Conservation (phyloP, 441 rosid species). For the Populus hybrid region DNA sequence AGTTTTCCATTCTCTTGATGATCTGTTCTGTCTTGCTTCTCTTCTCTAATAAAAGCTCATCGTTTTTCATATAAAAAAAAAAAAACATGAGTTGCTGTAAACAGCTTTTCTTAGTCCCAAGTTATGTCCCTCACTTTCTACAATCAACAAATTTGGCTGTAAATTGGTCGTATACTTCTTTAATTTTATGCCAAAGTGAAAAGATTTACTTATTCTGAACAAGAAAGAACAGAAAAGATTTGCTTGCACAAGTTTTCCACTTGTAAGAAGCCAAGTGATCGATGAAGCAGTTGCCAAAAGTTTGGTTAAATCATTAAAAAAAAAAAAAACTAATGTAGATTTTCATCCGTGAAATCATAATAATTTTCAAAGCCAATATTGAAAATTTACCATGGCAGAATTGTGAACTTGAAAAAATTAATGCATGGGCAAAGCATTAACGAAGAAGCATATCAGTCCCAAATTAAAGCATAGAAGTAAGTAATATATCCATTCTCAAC, state of each 20-base stretch:
- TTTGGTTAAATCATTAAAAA: background rate
- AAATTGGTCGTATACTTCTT: background rate
- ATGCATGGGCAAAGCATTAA: conserved; percentile 20
- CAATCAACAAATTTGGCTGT: background rate
- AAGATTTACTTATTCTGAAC: background rate
- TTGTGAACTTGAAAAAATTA: background rate
- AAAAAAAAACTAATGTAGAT: too few species aligned
- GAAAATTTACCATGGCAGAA: background rate
- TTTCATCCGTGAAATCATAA: background rate
- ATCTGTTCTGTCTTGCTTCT: background rate
- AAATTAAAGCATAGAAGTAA: conserved; percentile 33
- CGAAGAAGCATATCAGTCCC: conserved; percentile 26
- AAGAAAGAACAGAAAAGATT: too few species aligned
- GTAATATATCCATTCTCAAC: conserved; percentile 38
- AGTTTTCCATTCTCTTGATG: background rate
- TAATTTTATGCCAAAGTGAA: background rate
- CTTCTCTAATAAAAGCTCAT: background rate
- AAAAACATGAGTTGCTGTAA: background rate
- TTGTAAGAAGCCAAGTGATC: too few species aligned
- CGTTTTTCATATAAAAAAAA: background rate
- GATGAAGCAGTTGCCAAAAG: background rate
- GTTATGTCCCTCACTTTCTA: background rate
- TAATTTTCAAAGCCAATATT: background rate
- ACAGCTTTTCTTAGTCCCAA: background rate
- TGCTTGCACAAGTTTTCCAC: background rate